Conservation (phyloP, 1,139 yeast species). For the Scheffersomyces parashehatae region DNA sequence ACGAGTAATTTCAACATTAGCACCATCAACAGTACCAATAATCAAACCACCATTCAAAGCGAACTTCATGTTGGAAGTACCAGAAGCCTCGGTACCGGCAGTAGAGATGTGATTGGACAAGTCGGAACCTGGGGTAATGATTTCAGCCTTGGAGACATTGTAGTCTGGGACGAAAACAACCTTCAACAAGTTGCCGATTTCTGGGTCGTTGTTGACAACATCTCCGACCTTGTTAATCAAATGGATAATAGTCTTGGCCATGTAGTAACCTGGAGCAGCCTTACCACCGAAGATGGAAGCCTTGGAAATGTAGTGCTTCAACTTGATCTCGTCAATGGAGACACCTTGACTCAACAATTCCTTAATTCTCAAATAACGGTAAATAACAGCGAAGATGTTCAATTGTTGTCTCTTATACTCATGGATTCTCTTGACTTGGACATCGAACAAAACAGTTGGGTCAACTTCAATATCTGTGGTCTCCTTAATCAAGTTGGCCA, state of each 20-base stretch:
- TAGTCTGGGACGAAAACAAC: conserved; percentile 90
- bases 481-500: conserved; percentile 69
- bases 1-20: conserved; percentile 91
- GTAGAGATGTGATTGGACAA: conserved; percentile 95
- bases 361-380: conserved; percentile 79
- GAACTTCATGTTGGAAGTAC: conserved; percentile 95
- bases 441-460: conserved; percentile 77
- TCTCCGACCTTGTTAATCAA: conserved; percentile 79
- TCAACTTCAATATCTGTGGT: conserved; percentile 71
- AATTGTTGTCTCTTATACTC: conserved; percentile 95
- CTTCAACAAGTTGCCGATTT: conserved; percentile 73
- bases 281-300: conserved; percentile 90
- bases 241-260: conserved; percentile 89
- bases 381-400: conserved; percentile 85
- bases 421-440: conserved; percentile 93
- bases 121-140: conserved; percentile 87
- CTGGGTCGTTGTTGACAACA: conserved; percentile 76
- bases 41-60: conserved; percentile 92
- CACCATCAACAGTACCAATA: conserved; percentile 96
- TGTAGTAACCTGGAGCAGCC: conserved; percentile 95
- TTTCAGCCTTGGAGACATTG: conserved; percentile 91
- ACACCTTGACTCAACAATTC: conserved; percentile 52
- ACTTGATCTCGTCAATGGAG: conserved; percentile 57
- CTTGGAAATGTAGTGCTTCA: conserved; percentile 65
- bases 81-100: conserved; percentile 97